Evolutionary conservation across 352 stramenopile species (phyloP).

Genomic region (Blastocystis sp.): DNA sequence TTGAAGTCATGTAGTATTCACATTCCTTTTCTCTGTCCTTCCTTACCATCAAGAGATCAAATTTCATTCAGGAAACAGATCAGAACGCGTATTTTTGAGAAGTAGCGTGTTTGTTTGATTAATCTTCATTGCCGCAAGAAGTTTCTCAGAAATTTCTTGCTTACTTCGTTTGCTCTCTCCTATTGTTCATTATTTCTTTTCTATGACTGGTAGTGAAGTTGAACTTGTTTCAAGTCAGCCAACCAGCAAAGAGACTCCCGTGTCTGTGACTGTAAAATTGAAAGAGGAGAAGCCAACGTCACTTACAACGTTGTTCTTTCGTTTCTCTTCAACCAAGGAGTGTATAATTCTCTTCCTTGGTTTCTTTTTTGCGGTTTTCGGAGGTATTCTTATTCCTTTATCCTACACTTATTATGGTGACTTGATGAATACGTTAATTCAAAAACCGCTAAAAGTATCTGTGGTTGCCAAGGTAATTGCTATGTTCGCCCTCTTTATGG

Average conservation of each 20-base stretch:
- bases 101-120: background rate
- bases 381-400: background rate
- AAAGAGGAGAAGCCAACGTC: background rate
- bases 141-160: slow-evolving; percentile 47
- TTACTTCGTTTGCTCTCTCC: background rate
- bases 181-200: background rate
- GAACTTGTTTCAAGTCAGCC: background rate
- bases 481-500: background rate
- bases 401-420: slow-evolving; percentile 16
- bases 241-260: background rate
- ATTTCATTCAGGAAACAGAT: background rate
- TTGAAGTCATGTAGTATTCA: background rate
- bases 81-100: background rate
- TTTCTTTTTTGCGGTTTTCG: background rate
- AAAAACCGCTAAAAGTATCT: background rate
- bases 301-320: background rate
- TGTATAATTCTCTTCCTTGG: background rate
- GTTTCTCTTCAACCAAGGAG: slow-evolving; percentile 2
- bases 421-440: background rate
- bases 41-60: slow-evolving; percentile 4
- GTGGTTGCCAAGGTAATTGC: background rate
- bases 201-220: background rate
- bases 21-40: slow-evolving; percentile 41
- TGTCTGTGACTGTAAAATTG: background rate
- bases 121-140: background rate